These are phyloP conservation scores for Salvia rosmarinus DNA, from an alignment of 257 asterid genomes.

Conservation along the genomic window DNA sequence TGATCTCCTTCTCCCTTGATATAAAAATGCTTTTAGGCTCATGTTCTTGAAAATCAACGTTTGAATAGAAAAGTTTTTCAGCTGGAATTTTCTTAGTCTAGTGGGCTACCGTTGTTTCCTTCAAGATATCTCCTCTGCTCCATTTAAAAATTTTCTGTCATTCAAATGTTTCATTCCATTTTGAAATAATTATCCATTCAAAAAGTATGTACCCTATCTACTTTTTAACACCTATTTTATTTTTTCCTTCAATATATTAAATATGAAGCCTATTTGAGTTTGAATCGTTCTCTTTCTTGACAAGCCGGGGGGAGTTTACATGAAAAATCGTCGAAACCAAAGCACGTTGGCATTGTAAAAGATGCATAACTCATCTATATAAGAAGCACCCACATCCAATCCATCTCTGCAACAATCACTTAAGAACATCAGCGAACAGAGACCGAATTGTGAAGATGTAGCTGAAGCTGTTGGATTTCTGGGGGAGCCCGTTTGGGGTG, in stretches of 20 bases:
- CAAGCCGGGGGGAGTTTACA: background rate
- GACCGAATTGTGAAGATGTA: constrained; percentile 40
- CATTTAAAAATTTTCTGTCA: no score
- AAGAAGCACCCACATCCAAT: background rate
- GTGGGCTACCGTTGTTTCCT: no score
- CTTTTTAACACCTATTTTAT: no score
- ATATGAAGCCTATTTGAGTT: background rate
- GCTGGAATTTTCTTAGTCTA: background rate
- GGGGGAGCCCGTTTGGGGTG: constrained; percentile 62
- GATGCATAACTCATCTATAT: constrained; percentile 22
- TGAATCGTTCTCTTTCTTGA: background rate
- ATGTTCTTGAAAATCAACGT: background rate
- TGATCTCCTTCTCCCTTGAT: background rate
- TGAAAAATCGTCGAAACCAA: constrained; percentile 29
- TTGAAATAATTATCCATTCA: no score
- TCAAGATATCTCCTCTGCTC: no score
- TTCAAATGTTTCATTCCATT: no score
- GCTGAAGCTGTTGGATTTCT: constrained; percentile 58
- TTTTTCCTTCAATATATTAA: no score
- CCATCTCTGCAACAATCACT: background rate
- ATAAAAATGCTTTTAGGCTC: background rate
- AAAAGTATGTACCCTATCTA: no score
- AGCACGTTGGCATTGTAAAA: constrained; percentile 28
- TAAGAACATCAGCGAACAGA: background rate
- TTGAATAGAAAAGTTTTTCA: background rate